Evolutionary conservation across 352 stramenopile genomes (phyloP).

Genomic region (Phytopythium litorale): DNA sequence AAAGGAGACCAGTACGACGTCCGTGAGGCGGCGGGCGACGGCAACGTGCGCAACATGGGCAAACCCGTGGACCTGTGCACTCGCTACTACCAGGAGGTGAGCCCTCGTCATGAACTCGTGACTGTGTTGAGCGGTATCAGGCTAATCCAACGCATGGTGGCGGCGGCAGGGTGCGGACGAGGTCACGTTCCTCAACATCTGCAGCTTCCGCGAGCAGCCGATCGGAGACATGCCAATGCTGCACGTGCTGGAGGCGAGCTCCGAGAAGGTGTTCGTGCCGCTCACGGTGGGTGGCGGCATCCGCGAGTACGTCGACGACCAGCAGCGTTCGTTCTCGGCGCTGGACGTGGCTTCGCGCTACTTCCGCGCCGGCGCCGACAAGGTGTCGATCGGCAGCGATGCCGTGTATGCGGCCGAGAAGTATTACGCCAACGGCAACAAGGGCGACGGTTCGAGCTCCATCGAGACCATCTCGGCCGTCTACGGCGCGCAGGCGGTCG

Average conservation of each 20-base stretch:
- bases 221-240: slow-evolving; percentile 97
- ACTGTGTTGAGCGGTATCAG: not conserved
- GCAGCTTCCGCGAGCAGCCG: slow-evolving; percentile 96
- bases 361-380: slow-evolving; percentile 98
- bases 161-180: slow-evolving; percentile 87
- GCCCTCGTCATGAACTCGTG: no score
- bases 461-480: slow-evolving; percentile 96
- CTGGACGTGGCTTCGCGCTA: slow-evolving; percentile 95
- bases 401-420: slow-evolving; percentile 93
- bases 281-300: slow-evolving; percentile 98
- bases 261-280: slow-evolving; percentile 96
- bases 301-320: slow-evolving; percentile 92
- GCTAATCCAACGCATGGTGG: not conserved
- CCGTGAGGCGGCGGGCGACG: slow-evolving; percentile 78
- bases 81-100: slow-evolving; percentile 93
- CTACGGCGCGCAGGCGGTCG: slow-evolving; percentile 97
- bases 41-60: slow-evolving; percentile 96
- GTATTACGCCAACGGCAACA: slow-evolving; percentile 70
- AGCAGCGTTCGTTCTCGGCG: slow-evolving; percentile 84
- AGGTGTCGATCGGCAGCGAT: slow-evolving; percentile 97
- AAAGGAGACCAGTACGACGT: slow-evolving; percentile 99
- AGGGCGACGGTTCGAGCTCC: slow-evolving; percentile 77
- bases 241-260: slow-evolving; percentile 93
- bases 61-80: slow-evolving; percentile 95
- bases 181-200: slow-evolving; percentile 99